Percentiles rank a stretch among this genome's conserved stretches.
These are phyloP conservation scores for Paratinospora sagittata DNA, from an alignment of 164 flowering plant species.

Conservation along the genomic window DNA sequence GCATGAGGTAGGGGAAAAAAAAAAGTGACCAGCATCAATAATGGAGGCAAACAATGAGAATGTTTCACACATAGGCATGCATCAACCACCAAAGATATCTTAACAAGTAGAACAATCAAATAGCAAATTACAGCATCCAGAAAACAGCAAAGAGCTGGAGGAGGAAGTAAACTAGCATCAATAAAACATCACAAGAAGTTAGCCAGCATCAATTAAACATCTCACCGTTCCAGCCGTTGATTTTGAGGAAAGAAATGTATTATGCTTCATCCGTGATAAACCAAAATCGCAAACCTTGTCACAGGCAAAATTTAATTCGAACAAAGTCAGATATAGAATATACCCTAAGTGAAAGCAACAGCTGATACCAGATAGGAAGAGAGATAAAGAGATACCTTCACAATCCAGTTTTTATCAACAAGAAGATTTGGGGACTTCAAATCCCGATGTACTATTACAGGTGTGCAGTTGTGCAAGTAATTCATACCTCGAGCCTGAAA, in stretches of 20 bases:
- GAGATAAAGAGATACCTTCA: conserved; percentile 51
- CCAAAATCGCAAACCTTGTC: conserved; percentile 93
- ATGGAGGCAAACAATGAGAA: too few relatives aligned
- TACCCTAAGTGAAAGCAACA: conserved; percentile 3
- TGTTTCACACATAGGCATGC: too few relatives aligned
- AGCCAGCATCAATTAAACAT: background rate
- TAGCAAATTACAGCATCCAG: background rate
- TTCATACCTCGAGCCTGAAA: conserved; percentile 96
- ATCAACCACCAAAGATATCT: too few relatives aligned
- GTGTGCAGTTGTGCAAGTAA: conserved; percentile 81
- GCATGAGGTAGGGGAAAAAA: too few relatives aligned
- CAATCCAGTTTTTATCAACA: conserved; percentile 96
- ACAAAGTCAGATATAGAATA: background rate
- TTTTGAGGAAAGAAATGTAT: conserved; percentile 84
- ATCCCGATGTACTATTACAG: conserved; percentile 90
- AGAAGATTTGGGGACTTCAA: conserved; percentile 96
- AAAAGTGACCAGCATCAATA: too few relatives aligned
- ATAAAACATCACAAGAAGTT: conserved; percentile 9
- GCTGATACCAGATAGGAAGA: background rate
- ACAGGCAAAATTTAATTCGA: background rate
- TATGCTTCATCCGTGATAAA: conserved; percentile 78
- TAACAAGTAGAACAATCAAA: background rate
- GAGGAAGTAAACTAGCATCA: background rate
- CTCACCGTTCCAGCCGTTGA: conserved; percentile 96
- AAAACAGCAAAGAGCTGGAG: background rate